Conservation (phyloP, 306 rosid genomes). For the Hippophae rhamnoides region DNA sequence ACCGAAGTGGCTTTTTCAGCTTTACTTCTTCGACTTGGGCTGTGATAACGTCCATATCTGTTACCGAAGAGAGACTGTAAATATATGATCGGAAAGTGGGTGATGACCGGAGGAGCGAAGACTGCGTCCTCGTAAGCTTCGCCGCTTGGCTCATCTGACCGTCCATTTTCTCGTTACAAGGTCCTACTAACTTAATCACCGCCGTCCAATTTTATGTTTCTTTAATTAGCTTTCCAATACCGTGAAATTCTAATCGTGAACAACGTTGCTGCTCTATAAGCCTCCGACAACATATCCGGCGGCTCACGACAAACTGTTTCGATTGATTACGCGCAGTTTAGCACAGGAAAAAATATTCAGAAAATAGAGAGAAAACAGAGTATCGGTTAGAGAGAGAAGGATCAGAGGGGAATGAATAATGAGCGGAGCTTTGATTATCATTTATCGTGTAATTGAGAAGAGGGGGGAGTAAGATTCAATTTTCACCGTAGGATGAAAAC, state of each 20-base stretch:
- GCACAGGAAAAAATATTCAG: constrained; percentile 12
- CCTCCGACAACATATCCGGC: constrained; percentile 50
- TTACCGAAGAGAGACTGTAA: constrained; percentile 68
- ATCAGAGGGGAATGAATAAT: background rate
- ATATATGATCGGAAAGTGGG: constrained; percentile 89
- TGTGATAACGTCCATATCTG: constrained; percentile 35
- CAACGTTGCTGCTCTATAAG: constrained; percentile 15
- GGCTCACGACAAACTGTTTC: constrained; percentile 10
- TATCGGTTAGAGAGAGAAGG: background rate
- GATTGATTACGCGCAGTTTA: background rate
- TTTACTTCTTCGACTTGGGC: constrained; percentile 13
- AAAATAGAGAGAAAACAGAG: background rate
- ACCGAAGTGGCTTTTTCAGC: constrained; percentile 16
- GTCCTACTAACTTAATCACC: background rate
- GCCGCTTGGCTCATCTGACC: constrained; percentile 48
- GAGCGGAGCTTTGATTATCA: constrained; percentile 10
- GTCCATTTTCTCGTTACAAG: constrained; percentile 35
- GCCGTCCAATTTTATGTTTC: constrained; percentile 20
- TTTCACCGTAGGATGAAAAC: constrained; percentile 27
- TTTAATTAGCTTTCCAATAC: constrained; percentile 24
- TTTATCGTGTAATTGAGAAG: constrained; percentile 10
- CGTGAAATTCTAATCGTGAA: constrained; percentile 38
- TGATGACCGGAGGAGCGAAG: constrained; percentile 64
- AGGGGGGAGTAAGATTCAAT: constrained; percentile 29
- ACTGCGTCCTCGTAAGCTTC: constrained; percentile 77